Evolutionary conservation across 306 rosid species (phyloP).

Genomic region (Vigna reflexopilosa): DNA sequence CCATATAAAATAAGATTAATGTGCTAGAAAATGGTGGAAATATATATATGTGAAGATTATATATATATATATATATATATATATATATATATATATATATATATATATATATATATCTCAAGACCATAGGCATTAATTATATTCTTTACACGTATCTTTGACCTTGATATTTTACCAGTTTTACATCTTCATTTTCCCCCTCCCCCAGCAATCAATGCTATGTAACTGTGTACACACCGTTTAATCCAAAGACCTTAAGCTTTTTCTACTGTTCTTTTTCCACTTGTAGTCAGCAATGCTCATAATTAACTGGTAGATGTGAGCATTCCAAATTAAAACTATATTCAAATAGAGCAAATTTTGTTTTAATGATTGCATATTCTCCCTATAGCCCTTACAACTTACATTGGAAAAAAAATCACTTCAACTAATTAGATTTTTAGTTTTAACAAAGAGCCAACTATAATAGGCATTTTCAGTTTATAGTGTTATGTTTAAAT

Average conservation of each 20-base stretch:
- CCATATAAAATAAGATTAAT: neutral
- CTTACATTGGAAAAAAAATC: neutral
- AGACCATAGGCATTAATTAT: neutral
- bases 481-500: neutral
- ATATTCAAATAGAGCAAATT: neutral
- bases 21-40: neutral
- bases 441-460: neutral
- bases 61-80: too few relatives aligned
- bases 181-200: neutral
- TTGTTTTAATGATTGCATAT: neutral
- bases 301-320: neutral
- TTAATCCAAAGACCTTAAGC: neutral
- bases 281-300: neutral
- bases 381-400: neutral
- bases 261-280: neutral
- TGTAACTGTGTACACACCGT: neutral
- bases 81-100: too few relatives aligned
- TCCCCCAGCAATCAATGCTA: neutral
- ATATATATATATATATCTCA: neutral
- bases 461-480: neutral
- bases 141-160: neutral
- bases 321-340: neutral
- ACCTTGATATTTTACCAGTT: neutral
- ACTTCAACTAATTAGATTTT: neutral
- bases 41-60: neutral